phyloP scores from a whole-genome alignment of 257 asterid species.

The Solanum chaucha region DNA sequence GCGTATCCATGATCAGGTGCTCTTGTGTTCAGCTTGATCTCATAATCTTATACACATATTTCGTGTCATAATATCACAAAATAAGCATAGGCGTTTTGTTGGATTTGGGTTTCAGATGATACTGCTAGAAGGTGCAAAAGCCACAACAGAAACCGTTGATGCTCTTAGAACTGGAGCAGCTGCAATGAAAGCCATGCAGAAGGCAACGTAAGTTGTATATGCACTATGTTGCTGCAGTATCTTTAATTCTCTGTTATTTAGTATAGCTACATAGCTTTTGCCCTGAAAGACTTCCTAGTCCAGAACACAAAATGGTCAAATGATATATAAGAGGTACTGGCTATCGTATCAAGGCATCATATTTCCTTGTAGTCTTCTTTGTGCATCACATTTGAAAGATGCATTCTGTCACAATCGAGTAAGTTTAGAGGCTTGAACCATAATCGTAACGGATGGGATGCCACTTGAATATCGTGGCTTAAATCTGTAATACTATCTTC shows the following conservation, averaged over 20 bases:
- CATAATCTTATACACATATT: not conserved
- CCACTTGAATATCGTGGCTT: not conserved
- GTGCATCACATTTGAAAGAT: not conserved
- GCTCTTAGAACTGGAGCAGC: constrained; percentile 87
- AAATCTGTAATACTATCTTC: not conserved
- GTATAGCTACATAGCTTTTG: not conserved
- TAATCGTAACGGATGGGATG: not conserved
- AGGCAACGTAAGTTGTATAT: constrained; percentile 57
- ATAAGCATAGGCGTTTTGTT: not conserved
- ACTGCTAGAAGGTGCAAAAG: constrained; percentile 82
- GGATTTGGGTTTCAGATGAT: constrained; percentile 45
- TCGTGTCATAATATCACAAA: not conserved
- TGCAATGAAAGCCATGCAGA: constrained; percentile 90
- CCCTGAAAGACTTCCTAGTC: not conserved
- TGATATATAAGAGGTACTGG: not conserved
- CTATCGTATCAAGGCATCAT: not conserved
- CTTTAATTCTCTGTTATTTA: not conserved
- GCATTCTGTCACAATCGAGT: not conserved
- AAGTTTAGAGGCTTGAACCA: not conserved
- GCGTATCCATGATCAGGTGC: constrained; percentile 82
- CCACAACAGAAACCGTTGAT: constrained; percentile 84
- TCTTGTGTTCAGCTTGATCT: not conserved
- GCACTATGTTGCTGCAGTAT: constrained; percentile 5
- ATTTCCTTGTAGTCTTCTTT: not conserved
- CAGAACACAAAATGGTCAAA: not conserved